A percentile compares a stretch with the other conserved stretches of the same genome.
phyloP scores from a whole-genome alignment of 108 stramenopile species.

The Pseudonitzschia multistriata region DNA sequence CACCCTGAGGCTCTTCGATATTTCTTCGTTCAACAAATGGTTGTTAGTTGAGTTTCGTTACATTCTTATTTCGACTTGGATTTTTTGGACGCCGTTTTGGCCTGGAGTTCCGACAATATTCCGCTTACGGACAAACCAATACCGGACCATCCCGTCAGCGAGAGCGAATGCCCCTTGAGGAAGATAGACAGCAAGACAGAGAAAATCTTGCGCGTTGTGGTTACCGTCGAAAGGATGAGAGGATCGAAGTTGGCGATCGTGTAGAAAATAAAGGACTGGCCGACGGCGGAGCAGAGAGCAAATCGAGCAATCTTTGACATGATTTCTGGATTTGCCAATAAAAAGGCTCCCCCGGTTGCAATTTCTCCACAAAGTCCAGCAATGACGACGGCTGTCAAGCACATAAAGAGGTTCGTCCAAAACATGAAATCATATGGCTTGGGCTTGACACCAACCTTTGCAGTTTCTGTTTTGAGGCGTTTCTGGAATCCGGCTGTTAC shows the following conservation, averaged over 20 bases:
- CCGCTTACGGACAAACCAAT: constrained; percentile 84
- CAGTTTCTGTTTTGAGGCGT: constrained; percentile 83
- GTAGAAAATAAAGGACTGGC: constrained; percentile 99
- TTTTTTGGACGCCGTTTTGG: constrained; percentile 56
- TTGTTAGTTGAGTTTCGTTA: background rate
- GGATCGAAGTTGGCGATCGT: constrained; percentile 98
- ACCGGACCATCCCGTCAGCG: constrained; percentile 84
- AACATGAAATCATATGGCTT: constrained; percentile 95
- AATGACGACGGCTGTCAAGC: constrained; percentile 73
- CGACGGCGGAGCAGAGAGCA: constrained; percentile 91
- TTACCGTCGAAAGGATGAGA: constrained; percentile 93
- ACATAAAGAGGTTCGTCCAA: constrained; percentile 93
- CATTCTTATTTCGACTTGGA: constrained; percentile 29
- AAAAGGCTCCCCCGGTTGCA: constrained; percentile 67
- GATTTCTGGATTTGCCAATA: constrained; percentile 84
- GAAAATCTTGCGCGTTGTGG: constrained; percentile 98
- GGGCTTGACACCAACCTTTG: constrained; percentile 85
- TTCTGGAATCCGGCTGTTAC: constrained; percentile 92
- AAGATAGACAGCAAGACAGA: constrained; percentile 91
- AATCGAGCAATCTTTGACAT: constrained; percentile 87
- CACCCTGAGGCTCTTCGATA: too few species aligned
- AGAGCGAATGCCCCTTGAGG: constrained; percentile 88
- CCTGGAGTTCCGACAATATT: constrained; percentile 82
- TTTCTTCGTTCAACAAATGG: background rate
- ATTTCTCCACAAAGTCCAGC: constrained; percentile 73